These are phyloP conservation scores for Flaveria bidentis DNA, from an alignment of 129 eudicot genomes.

Conservation along the genomic window DNA sequence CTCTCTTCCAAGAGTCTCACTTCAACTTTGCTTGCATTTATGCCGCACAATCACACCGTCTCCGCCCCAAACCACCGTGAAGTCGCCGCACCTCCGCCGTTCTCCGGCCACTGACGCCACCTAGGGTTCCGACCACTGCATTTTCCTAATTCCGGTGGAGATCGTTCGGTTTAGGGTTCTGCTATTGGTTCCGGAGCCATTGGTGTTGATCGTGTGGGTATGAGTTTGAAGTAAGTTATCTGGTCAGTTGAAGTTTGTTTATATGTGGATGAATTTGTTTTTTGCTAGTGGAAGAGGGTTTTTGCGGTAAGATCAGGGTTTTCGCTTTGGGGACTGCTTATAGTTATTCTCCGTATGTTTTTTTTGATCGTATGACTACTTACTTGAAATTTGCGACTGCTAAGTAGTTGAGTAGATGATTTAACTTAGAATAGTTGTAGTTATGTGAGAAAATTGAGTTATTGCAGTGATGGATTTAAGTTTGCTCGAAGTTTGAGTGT, in stretches of 20 bases:
- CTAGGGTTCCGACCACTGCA: conserved; percentile 28
- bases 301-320: conserved; percentile 29
- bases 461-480: conserved; percentile 9
- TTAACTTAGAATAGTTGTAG: neutral
- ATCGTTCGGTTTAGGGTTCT: conserved; percentile 27
- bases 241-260: neutral
- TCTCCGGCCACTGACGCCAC: conserved; percentile 15
- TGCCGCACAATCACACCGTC: conserved; percentile 28
- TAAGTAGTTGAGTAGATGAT: conserved; percentile 1
- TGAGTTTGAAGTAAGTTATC: conserved; percentile 18
- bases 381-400: neutral
- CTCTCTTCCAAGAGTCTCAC: conserved; percentile 25
- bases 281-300: neutral
- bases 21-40: conserved; percentile 29
- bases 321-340: conserved; percentile 7
- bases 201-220: conserved; percentile 16
- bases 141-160: conserved; percentile 2
- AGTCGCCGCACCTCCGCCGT: conserved; percentile 9
- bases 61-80: conserved; percentile 12
- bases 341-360: neutral
- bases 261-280: neutral
- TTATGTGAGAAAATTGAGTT: neutral
- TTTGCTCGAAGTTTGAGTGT: conserved; percentile 5
- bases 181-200: conserved; percentile 11
- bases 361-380: neutral